Percentiles rank a stretch among this genome's conserved stretches.
phyloP scores from a whole-genome alignment of 2,329 filamentous ascomycete genomes.

The Leptographium galeiforme region DNA sequence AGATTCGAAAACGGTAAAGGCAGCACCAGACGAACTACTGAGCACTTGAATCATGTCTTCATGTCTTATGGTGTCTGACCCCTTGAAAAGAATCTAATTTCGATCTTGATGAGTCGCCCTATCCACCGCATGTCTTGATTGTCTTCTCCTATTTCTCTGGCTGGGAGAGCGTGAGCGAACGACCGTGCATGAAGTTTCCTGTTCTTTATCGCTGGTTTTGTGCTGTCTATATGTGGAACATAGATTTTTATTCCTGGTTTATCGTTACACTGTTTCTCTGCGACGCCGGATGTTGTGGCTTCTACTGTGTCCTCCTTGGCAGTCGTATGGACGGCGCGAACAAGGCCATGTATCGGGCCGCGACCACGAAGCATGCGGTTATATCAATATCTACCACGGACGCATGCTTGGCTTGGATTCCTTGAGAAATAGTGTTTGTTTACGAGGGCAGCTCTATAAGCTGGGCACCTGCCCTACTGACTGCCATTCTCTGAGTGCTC shows the following conservation, averaged over 20 bases:
- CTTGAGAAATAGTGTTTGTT: no score
- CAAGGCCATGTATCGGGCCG: no score
- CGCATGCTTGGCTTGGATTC: no score
- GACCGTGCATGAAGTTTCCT: neutral
- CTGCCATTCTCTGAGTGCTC: no score
- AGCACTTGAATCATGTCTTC: neutral
- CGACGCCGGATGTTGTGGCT: no score
- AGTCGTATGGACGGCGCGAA: no score
- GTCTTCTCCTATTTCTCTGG: neutral
- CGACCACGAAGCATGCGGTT: no score
- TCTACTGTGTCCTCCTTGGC: no score
- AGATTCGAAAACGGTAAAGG: constrained; percentile 65
- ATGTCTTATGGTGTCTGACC: neutral
- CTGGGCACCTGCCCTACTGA: no score
- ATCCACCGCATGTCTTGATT: neutral
- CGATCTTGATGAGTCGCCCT: neutral
- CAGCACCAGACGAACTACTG: neutral
- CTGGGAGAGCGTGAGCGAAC: neutral
- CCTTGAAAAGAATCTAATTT: neutral
- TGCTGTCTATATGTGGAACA: neutral
- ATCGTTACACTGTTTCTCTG: neutral
- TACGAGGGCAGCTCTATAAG: no score
- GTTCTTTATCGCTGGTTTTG: neutral
- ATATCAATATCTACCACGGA: no score
- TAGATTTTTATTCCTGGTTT: neutral